Evolutionary conservation across 2,329 filamentous ascomycete genomes (phyloP).

Genomic region (Pseudogymnoascus verrucosus): DNA sequence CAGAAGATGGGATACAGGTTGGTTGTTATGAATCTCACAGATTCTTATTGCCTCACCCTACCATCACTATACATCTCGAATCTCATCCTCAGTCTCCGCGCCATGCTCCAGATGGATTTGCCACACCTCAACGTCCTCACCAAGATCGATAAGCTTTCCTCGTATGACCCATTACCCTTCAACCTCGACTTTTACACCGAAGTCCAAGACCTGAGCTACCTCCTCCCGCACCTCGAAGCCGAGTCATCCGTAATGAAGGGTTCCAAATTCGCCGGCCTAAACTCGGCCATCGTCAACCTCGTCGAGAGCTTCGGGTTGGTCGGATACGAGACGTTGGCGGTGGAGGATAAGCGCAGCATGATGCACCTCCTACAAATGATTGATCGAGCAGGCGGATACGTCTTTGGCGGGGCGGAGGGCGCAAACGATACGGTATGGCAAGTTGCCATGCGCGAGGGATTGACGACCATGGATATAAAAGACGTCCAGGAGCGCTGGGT

Average conservation of each 20-base stretch:
- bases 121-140: conserved; percentile 93
- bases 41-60: conserved; percentile 86
- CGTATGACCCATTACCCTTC: conserved; percentile 82
- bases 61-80: conserved; percentile 94
- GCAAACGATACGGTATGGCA: conserved; percentile 98
- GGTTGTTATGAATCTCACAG: conserved; percentile 86
- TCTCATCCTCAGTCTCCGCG: conserved; percentile 81
- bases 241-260: conserved; percentile 65
- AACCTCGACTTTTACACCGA: conserved; percentile 97
- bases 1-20: conserved; percentile 91
- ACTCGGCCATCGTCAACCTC: conserved; percentile 76
- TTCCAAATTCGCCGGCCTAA: conserved; percentile 74
- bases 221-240: conserved; percentile 70
- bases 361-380: conserved; percentile 83
- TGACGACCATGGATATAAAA: conserved; percentile 67
- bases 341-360: conserved; percentile 97
- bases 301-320: conserved; percentile 88
- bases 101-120: conserved; percentile 97
- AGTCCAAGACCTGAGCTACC: conserved; percentile 82
- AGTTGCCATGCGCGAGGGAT: conserved; percentile 76
- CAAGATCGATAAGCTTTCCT: conserved; percentile 89
- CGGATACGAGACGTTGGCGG: conserved; percentile 83
- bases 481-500: conserved; percentile 97
- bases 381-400: conserved; percentile 86
- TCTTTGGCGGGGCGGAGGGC: conserved; percentile 82